These are phyloP conservation scores for Calocera viscosa DNA, from an alignment of 768 basidiomycete genomes.

Conservation along the genomic window DNA sequence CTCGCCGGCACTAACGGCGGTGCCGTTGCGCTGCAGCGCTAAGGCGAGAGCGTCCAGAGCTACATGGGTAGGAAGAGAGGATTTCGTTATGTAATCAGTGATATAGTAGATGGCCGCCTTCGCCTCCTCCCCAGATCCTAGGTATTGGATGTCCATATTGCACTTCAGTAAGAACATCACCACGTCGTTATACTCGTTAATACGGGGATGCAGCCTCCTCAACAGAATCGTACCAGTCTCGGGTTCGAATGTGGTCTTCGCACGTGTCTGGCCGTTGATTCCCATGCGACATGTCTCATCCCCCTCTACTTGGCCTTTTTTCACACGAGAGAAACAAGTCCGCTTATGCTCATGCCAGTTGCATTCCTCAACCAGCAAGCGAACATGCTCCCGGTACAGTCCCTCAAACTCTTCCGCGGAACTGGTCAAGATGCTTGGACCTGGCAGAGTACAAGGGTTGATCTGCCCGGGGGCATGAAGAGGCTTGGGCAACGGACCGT, in stretches of 20 bases:
- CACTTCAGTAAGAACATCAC: slow-evolving; percentile 30
- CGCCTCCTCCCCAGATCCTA: slow-evolving; percentile 31
- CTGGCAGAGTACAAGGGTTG: slow-evolving; percentile 17
- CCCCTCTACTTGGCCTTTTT: not conserved
- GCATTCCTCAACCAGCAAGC: slow-evolving; percentile 21
- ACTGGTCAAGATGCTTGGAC: not conserved
- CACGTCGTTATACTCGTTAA: slow-evolving; percentile 35
- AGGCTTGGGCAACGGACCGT: slow-evolving; percentile 8
- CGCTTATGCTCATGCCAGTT: slow-evolving; percentile 23
- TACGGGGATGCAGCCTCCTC: slow-evolving; percentile 29
- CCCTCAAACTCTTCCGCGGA: not conserved
- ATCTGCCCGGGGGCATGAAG: slow-evolving; percentile 11
- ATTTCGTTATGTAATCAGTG: slow-evolving; percentile 40
- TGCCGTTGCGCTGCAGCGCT: slow-evolving; percentile 26
- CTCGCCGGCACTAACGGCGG: slow-evolving; percentile 15
- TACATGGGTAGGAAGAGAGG: slow-evolving; percentile 33
- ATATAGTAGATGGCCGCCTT: slow-evolving; percentile 38
- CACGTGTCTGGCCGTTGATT: not conserved
- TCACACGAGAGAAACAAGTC: not conserved
- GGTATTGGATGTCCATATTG: slow-evolving; percentile 40
- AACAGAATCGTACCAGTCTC: slow-evolving; percentile 20
- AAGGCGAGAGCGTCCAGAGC: slow-evolving; percentile 30
- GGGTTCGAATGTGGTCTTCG: slow-evolving; percentile 21
- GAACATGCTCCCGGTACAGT: slow-evolving; percentile 19
- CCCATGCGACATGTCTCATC: not conserved